A percentile compares a stretch with the other conserved stretches of the same genome.
phyloP scores from a whole-genome alignment of 2,329 filamentous ascomycete species.

The Diaporthe velutina region DNA sequence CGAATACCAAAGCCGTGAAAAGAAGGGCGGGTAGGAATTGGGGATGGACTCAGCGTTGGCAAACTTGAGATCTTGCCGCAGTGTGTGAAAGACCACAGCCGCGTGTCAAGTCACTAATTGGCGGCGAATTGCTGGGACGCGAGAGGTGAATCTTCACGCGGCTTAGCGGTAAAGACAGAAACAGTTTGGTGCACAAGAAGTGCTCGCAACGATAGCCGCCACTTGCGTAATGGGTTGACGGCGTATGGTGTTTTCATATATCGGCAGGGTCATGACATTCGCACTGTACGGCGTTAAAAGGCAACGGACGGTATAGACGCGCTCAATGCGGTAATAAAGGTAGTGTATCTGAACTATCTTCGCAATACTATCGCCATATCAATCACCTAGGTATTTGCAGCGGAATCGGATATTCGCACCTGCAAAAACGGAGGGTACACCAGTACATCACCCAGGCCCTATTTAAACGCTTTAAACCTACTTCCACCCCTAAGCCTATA shows the following conservation, averaged over 20 bases:
- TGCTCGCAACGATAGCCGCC: background rate
- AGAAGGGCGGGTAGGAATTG: too few relatives aligned
- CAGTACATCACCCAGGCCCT: too few relatives aligned
- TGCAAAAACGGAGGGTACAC: too few relatives aligned
- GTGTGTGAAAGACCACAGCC: background rate
- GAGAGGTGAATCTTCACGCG: background rate
- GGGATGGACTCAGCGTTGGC: background rate
- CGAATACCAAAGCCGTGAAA: constrained; percentile 43
- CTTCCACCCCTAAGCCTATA: too few relatives aligned
- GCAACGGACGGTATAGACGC: background rate
- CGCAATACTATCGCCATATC: background rate
- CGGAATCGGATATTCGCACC: too few relatives aligned
- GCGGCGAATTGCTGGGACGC: background rate
- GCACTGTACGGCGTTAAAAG: background rate
- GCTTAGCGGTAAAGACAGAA: background rate
- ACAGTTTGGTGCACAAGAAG: background rate
- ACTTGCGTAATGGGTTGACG: background rate
- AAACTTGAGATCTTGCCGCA: background rate
- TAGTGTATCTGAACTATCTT: background rate
- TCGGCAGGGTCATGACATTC: background rate
- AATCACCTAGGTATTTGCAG: background rate
- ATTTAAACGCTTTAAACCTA: too few relatives aligned
- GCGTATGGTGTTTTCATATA: background rate
- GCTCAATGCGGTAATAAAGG: background rate
- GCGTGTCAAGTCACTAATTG: background rate